These are phyloP conservation scores for Pyrrhoderma lamaoense DNA, from an alignment of 1,284 basidiomycete species.

Conservation along the genomic window DNA sequence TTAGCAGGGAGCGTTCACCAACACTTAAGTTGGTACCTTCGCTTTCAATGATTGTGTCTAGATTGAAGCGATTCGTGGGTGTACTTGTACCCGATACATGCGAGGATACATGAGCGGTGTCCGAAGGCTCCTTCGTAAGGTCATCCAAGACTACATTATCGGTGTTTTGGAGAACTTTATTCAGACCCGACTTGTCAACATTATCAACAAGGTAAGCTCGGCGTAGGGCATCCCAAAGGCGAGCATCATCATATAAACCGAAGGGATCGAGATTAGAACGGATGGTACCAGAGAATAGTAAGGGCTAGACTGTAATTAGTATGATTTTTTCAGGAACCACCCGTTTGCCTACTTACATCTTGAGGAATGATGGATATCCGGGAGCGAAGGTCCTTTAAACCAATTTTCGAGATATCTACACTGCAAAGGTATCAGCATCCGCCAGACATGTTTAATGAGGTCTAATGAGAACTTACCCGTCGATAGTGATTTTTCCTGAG, in stretches of 20 bases:
- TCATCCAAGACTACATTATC: no score
- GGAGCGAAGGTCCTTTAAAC: conserved; percentile 41
- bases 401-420: conserved; percentile 42
- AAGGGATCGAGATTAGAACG: conserved; percentile 69
- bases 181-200: background rate
- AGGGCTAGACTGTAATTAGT: conserved; percentile 30
- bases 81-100: conserved; percentile 19
- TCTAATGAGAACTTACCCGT: conserved; percentile 44
- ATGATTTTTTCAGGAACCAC: conserved; percentile 17
- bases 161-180: background rate
- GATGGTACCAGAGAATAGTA: conserved; percentile 49
- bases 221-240: conserved; percentile 55
- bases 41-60: conserved; percentile 55
- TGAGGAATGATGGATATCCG: conserved; percentile 49
- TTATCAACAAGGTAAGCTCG: conserved; percentile 46
- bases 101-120: background rate
- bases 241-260: conserved; percentile 46
- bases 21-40: conserved; percentile 61
- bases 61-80: conserved; percentile 31
- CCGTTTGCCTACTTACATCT: conserved; percentile 26
- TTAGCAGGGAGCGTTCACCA: conserved; percentile 59
- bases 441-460: conserved; percentile 30
- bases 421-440: conserved; percentile 33
- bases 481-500: conserved; percentile 31
- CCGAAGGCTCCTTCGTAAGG: no score